A percentile compares a stretch with the other conserved stretches of the same genome.
Conservation (phyloP, 148 eudicot species). For the Vaccinium macrocarpon region DNA sequence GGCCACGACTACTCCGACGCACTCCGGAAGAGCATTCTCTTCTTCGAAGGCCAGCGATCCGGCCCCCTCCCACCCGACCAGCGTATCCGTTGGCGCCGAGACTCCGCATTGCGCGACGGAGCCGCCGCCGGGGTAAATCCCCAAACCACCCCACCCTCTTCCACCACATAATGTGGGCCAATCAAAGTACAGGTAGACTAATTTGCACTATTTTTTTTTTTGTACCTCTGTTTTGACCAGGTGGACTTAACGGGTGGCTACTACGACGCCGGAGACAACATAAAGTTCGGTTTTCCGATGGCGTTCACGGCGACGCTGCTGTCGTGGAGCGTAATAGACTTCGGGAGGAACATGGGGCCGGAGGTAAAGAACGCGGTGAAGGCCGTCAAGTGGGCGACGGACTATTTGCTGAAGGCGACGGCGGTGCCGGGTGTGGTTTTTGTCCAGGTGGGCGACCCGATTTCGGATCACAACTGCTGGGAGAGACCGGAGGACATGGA, state of each 20-base stretch:
- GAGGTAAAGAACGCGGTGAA: constrained; percentile 59
- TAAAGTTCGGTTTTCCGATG: constrained; percentile 96
- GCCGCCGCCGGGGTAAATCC: constrained; percentile 58
- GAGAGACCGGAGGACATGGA: constrained; percentile 98
- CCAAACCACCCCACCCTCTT: not conserved
- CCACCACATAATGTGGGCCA: not conserved
- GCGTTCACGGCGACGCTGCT: constrained; percentile 82
- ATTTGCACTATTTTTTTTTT: not conserved
- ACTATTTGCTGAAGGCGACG: constrained; percentile 79
- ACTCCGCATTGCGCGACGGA: constrained; percentile 88
- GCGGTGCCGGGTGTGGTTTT: constrained; percentile 51
- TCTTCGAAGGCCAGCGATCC: constrained; percentile 96
- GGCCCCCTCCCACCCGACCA: constrained; percentile 86
- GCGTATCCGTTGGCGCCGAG: constrained; percentile 81
- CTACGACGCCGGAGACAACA: constrained; percentile 97
- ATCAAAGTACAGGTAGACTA: not conserved
- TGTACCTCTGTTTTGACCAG: constrained; percentile 27
- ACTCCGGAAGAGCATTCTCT: constrained; percentile 73
- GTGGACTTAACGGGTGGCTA: constrained; percentile 86
- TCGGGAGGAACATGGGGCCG: constrained; percentile 59
- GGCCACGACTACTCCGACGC: constrained; percentile 76
- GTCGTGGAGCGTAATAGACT: constrained; percentile 94
- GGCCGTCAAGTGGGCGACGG: constrained; percentile 91
- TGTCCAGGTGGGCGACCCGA: constrained; percentile 85
- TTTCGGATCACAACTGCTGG: constrained; percentile 92